Evolutionary conservation across 2,329 filamentous ascomycete genomes (phyloP).

Genomic region (Sarocladium kiliense): DNA sequence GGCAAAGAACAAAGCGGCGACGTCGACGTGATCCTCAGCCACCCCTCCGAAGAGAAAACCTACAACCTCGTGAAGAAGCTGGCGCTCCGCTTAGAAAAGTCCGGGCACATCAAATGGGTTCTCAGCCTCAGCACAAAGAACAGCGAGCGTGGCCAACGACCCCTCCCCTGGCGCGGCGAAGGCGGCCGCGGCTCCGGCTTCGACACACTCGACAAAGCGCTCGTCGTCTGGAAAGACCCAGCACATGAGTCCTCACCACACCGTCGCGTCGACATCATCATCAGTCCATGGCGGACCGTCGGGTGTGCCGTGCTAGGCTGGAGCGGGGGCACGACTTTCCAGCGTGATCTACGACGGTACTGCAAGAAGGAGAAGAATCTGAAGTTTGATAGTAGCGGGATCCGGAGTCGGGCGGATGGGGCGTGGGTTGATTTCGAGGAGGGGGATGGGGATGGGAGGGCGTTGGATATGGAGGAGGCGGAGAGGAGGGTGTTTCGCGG

Average conservation of each 20-base stretch:
- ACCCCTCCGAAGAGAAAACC: constrained; percentile 66
- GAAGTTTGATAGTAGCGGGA: constrained; percentile 90
- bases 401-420: constrained; percentile 62
- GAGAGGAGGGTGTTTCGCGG: constrained; percentile 78
- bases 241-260: constrained; percentile 44
- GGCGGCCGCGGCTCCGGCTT: constrained; percentile 55
- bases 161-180: constrained; percentile 47
- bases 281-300: constrained; percentile 81
- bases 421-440: constrained; percentile 68
- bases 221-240: constrained; percentile 77
- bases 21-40: constrained; percentile 80
- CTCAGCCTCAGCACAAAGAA: constrained; percentile 65
- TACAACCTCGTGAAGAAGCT: constrained; percentile 66
- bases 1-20: constrained; percentile 72
- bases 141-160: constrained; percentile 64
- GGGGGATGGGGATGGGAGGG: constrained; percentile 33
- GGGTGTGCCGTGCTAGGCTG: constrained; percentile 87
- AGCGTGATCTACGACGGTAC: constrained; percentile 78
- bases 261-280: constrained; percentile 85
- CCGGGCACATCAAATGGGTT: constrained; percentile 74
- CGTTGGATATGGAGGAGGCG: constrained; percentile 63
- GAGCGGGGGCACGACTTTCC: constrained; percentile 84
- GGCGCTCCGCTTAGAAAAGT: constrained; percentile 63
- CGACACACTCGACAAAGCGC: constrained; percentile 83
- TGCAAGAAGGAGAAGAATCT: constrained; percentile 65